These are phyloP conservation scores for Amanita jacksonii DNA, from an alignment of 768 basidiomycete genomes.

Conservation along the genomic window DNA sequence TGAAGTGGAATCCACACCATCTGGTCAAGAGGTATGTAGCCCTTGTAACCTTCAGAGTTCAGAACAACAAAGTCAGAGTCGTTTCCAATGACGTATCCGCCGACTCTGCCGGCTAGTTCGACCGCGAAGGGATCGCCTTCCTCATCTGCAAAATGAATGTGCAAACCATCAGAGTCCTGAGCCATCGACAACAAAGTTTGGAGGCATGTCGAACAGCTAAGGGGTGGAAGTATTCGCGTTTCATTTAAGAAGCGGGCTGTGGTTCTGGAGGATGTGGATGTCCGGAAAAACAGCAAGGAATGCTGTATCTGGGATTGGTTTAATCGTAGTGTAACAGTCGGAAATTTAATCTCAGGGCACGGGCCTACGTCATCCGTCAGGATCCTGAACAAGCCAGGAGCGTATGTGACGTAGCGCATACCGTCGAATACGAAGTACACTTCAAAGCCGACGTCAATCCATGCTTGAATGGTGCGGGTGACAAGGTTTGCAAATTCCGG, in stretches of 20 bases:
- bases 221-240: constrained; percentile 65
- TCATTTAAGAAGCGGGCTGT: constrained; percentile 62
- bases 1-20: constrained; percentile 52
- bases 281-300: constrained; percentile 71
- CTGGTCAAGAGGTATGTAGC: constrained; percentile 69
- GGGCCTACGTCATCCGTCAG: constrained; percentile 39
- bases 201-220: constrained; percentile 49
- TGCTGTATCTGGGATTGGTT: constrained; percentile 49
- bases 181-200: constrained; percentile 37
- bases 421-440: constrained; percentile 81
- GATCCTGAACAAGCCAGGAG: constrained; percentile 8
- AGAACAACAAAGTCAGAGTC: constrained; percentile 82
- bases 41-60: constrained; percentile 65
- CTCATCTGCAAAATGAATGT: constrained; percentile 67
- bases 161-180: constrained; percentile 26
- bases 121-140: constrained; percentile 83
- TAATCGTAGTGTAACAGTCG: constrained; percentile 52
- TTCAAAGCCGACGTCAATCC: constrained; percentile 56
- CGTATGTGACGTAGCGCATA: constrained; percentile 31
- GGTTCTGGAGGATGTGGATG: constrained; percentile 54
- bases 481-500: constrained; percentile 41
- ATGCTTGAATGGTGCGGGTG: constrained; percentile 44
- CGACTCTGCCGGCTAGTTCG: constrained; percentile 64
- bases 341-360: constrained; percentile 61
- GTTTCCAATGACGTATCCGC: constrained; percentile 65